A percentile compares a stretch with the other conserved stretches of the same genome.
Evolutionary conservation across 2,329 filamentous ascomycete species (phyloP).

Genomic region (Aspergillus ibericus): DNA sequence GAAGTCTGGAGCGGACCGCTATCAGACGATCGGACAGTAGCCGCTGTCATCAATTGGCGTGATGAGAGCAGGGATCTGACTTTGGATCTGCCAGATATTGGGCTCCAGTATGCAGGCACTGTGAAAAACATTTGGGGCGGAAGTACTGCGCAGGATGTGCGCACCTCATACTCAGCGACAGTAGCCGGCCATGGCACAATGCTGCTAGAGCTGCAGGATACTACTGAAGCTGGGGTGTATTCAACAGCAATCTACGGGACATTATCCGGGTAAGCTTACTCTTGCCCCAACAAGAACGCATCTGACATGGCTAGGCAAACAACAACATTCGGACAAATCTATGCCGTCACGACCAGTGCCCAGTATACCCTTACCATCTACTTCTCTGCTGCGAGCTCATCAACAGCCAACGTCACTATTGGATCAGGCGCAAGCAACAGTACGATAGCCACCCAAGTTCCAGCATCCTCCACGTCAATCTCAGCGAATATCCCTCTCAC

Average conservation of each 20-base stretch:
- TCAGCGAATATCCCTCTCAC: slow-evolving; percentile 20
- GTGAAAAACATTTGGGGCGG: slow-evolving; percentile 34
- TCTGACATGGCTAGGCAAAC: slow-evolving; percentile 1
- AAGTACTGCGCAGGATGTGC: slow-evolving; percentile 17
- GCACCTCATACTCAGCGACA: slow-evolving; percentile 27
- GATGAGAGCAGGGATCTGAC: slow-evolving; percentile 46
- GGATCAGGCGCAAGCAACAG: slow-evolving; percentile 3
- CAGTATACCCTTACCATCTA: slow-evolving; percentile 25
- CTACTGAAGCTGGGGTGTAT: slow-evolving; percentile 24
- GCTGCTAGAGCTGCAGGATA: slow-evolving; percentile 32
- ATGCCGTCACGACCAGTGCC: slow-evolving; percentile 30
- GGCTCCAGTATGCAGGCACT: slow-evolving; percentile 40
- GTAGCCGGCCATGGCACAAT: slow-evolving; percentile 33
- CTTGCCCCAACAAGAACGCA: neutral
- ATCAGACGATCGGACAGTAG: slow-evolving; percentile 45
- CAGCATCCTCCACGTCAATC: slow-evolving; percentile 5
- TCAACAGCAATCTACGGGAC: slow-evolving; percentile 15
- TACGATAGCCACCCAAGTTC: slow-evolving; percentile 4
- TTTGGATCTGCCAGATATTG: slow-evolving; percentile 45
- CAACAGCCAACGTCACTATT: slow-evolving; percentile 8
- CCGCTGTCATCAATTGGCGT: slow-evolving; percentile 54
- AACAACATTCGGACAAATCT: slow-evolving; percentile 24
- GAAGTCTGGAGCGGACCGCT: slow-evolving; percentile 55
- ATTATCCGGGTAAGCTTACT: slow-evolving; percentile 16
- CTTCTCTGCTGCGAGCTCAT: slow-evolving; percentile 1